Conservation (phyloP, 257 asterid species). For the Penstemon davidsonii region DNA sequence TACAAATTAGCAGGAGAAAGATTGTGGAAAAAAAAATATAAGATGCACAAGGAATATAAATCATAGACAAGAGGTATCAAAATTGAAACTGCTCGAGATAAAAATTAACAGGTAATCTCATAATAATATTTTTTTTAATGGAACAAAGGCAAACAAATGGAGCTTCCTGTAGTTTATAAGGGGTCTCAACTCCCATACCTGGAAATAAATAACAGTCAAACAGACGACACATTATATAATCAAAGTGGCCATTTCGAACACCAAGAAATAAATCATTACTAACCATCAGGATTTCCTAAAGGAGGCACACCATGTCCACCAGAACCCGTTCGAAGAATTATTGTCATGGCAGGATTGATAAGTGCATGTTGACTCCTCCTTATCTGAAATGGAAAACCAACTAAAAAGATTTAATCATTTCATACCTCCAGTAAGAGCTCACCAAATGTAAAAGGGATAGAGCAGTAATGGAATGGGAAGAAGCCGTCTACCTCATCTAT, state of each 20-base stretch:
- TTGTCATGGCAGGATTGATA: constrained; percentile 90
- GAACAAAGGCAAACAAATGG: no score
- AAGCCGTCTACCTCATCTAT: constrained; percentile 74
- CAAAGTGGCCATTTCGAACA: constrained; percentile 4
- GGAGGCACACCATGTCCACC: constrained; percentile 99
- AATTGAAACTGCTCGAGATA: no score
- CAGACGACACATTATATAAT: constrained; percentile 17
- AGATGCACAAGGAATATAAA: no score
- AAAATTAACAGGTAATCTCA: no score
- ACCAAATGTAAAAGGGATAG: constrained; percentile 9
- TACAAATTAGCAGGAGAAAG: no score
- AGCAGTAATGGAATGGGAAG: constrained; percentile 21
- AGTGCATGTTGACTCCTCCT: constrained; percentile 93
- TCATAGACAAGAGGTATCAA: no score
- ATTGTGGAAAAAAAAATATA: no score
- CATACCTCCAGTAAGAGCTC: constrained; percentile 23
- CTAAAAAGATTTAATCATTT: constrained; percentile 24
- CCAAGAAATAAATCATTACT: constrained; percentile 35
- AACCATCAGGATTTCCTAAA: constrained; percentile 97
- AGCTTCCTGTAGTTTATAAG: no score
- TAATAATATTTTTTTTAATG: no score
- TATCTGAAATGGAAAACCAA: constrained; percentile 53
- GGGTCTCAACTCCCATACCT: no score
- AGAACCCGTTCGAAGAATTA: constrained; percentile 94
- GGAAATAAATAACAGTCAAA: constrained; percentile 4